Conservation (phyloP, 306 rosid species). For the Styphnolobium japonicum region DNA sequence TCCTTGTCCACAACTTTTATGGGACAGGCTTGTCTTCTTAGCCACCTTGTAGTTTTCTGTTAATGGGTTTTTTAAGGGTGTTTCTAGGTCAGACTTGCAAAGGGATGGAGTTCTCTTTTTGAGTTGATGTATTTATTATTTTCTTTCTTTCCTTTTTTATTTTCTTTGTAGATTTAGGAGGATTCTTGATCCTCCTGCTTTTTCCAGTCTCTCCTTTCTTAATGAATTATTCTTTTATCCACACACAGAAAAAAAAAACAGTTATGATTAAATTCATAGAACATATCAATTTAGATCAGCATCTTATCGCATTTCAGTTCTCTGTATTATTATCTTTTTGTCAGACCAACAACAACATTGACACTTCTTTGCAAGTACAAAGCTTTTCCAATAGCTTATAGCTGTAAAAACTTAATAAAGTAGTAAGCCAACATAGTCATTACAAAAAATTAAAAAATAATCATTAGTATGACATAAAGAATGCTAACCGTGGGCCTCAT, state of each 20-base stretch:
- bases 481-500: conserved; percentile 89
- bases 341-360: conserved; percentile 2
- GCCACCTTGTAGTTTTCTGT: not conserved
- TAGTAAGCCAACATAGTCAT: not conserved
- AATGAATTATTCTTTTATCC: not conserved
- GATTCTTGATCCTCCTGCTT: not conserved
- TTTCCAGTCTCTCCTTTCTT: not conserved
- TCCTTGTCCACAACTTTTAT: not conserved
- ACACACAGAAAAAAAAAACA: not conserved
- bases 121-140: not conserved
- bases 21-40: not conserved
- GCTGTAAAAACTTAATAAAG: conserved; percentile 11
- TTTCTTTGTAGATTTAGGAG: not conserved
- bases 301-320: not conserved
- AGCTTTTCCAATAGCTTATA: conserved; percentile 9
- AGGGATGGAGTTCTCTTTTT: not conserved
- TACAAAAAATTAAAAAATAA: not conserved
- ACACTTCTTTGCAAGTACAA: not conserved
- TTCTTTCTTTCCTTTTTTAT: conserved; percentile 7
- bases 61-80: not conserved
- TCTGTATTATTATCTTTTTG: not conserved
- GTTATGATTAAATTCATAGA: not conserved
- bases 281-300: not conserved
- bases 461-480: conserved; percentile 1
- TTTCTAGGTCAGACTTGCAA: not conserved